A percentile compares a stretch with the other conserved stretches of the same genome.
Evolutionary conservation across 2,329 filamentous ascomycete species (phyloP).

Genomic region (Penicillium oxalicum): DNA sequence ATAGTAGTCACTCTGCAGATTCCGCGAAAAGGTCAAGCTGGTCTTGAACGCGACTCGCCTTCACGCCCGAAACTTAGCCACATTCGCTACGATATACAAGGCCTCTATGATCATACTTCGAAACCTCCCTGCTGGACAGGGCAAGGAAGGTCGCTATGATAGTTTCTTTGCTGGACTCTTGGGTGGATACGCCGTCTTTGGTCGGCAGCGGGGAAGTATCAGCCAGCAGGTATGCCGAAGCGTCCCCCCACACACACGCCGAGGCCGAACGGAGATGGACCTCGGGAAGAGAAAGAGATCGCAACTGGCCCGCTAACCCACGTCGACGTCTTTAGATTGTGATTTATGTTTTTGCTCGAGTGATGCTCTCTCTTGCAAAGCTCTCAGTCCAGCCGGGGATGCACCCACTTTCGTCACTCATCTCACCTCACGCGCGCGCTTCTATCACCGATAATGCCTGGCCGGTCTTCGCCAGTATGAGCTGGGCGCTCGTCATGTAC

Average conservation of each 20-base stretch:
- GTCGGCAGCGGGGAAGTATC: conserved; percentile 69
- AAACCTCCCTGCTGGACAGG: conserved; percentile 42
- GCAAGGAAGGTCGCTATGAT: conserved; percentile 67
- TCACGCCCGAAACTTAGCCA: conserved; percentile 85
- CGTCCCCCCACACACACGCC: neutral
- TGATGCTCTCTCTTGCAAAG: conserved; percentile 76
- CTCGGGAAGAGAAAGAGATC: neutral
- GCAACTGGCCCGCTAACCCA: conserved; percentile 6
- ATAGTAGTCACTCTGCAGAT: conserved; percentile 28
- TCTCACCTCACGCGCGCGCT: conserved; percentile 41
- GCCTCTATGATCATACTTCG: conserved; percentile 68
- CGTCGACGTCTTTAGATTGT: conserved; percentile 64
- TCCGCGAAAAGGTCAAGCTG: conserved; percentile 70
- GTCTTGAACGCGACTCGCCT: conserved; percentile 81
- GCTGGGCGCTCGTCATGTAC: conserved; percentile 94
- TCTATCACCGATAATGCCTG: conserved; percentile 67
- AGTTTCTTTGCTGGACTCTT: conserved; percentile 79
- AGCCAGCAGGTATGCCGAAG: conserved; percentile 59
- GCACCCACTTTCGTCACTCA: conserved; percentile 37
- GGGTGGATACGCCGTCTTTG: conserved; percentile 91
- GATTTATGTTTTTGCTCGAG: conserved; percentile 93
- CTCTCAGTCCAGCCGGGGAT: conserved; percentile 63
- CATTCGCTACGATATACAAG: conserved; percentile 91
- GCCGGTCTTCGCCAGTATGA: conserved; percentile 85
- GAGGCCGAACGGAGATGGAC: neutral